These are phyloP conservation scores for Rhododendron simsii DNA, from an alignment of 148 eudicot genomes.

Conservation along the genomic window DNA sequence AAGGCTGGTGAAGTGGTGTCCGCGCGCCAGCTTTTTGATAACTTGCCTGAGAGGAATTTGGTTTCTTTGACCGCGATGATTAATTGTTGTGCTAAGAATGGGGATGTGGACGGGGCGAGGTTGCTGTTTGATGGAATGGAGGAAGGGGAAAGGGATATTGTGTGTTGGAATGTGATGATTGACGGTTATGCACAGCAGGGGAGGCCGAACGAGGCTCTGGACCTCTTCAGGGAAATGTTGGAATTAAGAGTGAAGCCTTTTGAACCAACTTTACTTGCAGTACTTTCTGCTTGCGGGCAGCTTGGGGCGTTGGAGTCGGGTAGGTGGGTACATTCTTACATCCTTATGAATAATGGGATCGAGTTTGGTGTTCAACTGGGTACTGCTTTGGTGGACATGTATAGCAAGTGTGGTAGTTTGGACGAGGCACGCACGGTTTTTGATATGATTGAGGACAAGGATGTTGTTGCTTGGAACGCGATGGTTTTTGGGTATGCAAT, in stretches of 20 bases:
- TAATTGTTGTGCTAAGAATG: conserved; percentile 62
- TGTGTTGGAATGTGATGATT: conserved; percentile 95
- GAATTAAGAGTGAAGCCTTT: conserved; percentile 38
- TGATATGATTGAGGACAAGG: conserved; percentile 50
- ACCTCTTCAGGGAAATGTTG: conserved; percentile 62
- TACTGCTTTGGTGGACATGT: conserved; percentile 84
- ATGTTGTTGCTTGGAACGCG: conserved; percentile 75
- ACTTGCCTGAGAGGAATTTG: conserved; percentile 62
- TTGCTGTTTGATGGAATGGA: conserved; percentile 60
- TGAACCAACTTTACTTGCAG: conserved; percentile 58
- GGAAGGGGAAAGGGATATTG: conserved; percentile 70
- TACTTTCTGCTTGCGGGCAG: conserved; percentile 81
- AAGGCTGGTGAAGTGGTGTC: conserved; percentile 49
- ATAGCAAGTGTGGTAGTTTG: conserved; percentile 82
- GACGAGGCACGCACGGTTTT: conserved; percentile 68
- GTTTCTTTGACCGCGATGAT: conserved; percentile 74
- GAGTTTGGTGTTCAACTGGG: conserved; percentile 47
- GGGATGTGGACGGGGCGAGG: conserved; percentile 51
- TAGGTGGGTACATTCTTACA: conserved; percentile 78
- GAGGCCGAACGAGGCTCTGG: conserved; percentile 55
- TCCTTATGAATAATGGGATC: conserved; percentile 27
- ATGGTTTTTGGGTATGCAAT: conserved; percentile 79
- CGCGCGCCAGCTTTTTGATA: conserved; percentile 62
- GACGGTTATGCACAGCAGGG: conserved; percentile 75
- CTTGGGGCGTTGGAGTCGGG: conserved; percentile 76